phyloP scores from a whole-genome alignment of 139 green algal species.

The Edaphochlamys debaryana region DNA sequence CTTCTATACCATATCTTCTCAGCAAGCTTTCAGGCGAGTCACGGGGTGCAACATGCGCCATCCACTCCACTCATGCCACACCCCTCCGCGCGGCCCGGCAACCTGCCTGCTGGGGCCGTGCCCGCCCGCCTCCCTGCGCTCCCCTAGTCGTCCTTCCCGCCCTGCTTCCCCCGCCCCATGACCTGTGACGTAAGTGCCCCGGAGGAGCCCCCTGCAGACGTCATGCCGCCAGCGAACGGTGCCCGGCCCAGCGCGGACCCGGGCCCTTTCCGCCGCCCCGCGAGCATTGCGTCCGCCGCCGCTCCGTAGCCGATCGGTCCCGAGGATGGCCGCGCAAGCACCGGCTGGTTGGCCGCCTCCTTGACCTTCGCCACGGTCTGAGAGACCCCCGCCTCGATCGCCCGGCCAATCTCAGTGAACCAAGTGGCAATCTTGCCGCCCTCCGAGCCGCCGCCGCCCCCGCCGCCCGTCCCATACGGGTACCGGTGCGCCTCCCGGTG shows the following conservation, averaged over 20 bases:
- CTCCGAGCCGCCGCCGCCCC: slow-evolving; percentile 7
- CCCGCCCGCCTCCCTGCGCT: too few relatives aligned
- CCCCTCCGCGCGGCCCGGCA: too few relatives aligned
- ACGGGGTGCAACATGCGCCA: too few relatives aligned
- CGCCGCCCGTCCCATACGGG: too few relatives aligned
- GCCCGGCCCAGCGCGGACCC: slow-evolving; percentile 1
- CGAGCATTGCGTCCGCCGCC: slow-evolving; percentile 8
- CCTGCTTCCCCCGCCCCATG: not conserved
- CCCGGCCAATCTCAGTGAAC: slow-evolving; percentile 28
- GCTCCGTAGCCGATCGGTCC: not conserved
- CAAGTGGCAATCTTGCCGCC: slow-evolving; percentile 8
- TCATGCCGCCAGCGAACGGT: not conserved
- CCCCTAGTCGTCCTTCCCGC: not conserved
- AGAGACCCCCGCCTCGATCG: slow-evolving; percentile 22
- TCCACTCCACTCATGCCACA: too few relatives aligned
- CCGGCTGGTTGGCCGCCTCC: slow-evolving; percentile 36
- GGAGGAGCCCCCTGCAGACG: too few relatives aligned
- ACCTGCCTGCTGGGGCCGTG: too few relatives aligned
- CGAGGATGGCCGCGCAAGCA: not conserved
- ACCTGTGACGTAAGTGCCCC: not conserved
- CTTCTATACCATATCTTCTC: too few relatives aligned
- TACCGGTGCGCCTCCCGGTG: too few relatives aligned
- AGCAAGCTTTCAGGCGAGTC: too few relatives aligned
- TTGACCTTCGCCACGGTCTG: slow-evolving; percentile 35
- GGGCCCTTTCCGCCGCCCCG: not conserved